phyloP scores from a whole-genome alignment of 371 early-diverging fungal species.

The Haplosporangium sp. region DNA sequence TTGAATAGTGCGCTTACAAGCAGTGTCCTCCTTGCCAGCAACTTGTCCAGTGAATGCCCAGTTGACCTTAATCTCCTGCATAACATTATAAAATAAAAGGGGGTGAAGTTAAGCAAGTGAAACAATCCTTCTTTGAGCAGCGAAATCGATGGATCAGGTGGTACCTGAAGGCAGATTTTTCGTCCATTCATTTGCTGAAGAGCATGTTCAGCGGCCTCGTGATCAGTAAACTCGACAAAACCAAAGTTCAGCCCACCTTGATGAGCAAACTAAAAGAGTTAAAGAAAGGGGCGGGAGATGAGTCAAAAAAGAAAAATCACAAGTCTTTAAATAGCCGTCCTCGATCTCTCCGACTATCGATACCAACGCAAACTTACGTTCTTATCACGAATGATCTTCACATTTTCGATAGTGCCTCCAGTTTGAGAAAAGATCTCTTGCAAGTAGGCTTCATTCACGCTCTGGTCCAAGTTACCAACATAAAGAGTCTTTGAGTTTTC shows the following conservation, averaged over 20 bases:
- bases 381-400: constrained; percentile 86
- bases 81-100: no score
- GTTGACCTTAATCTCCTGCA: constrained; percentile 85
- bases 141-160: neutral
- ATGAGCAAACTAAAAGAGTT: constrained; percentile 40
- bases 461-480: constrained; percentile 90
- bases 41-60: constrained; percentile 79
- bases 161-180: constrained; percentile 71
- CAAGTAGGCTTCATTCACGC: constrained; percentile 82
- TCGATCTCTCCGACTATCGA: neutral
- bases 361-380: constrained; percentile 66
- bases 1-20: constrained; percentile 52
- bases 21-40: constrained; percentile 71
- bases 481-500: constrained; percentile 78
- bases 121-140: no score
- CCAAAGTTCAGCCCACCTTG: constrained; percentile 84
- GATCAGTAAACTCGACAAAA: constrained; percentile 89
- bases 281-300: constrained; percentile 1
- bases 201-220: constrained; percentile 80
- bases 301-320: neutral
- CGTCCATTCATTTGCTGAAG: constrained; percentile 83
- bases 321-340: no score
- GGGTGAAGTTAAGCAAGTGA: no score
- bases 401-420: constrained; percentile 73
- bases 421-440: constrained; percentile 80